Base-by-base conservation (phyloP, 148 eudicot species). In the Diospyros lotus region DNA sequence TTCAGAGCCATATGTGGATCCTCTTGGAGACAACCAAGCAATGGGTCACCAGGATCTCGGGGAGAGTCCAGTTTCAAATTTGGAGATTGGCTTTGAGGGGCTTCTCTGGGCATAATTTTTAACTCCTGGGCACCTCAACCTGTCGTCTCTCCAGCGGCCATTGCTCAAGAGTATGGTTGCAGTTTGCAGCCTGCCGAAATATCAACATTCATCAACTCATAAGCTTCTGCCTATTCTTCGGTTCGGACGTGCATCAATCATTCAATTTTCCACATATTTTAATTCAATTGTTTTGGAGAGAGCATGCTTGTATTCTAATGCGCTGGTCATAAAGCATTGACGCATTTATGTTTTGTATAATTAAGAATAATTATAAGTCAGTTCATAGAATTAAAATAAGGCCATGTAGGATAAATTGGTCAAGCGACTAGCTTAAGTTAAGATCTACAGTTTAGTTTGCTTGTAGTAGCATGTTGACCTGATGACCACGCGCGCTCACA, bases 1-100 rank as follows among this genome's bases (percentile, higher is more conserved):
- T 74, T 79, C 75, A 46, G 92, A 88, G 62, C 96, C 98, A 41
- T 91, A 92, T 60, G 72, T 84, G 46, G 92, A 90, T 72, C 42
- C 68, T 28, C 38, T 75, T 0, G 87, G 75, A 40, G 86, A 83
- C 44, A 82, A 75, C 67, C 77, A 78, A 74, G 72, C 80, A 10
- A 71, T 42, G 13, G 82, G 77, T 65, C 73, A 72, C 43, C 77
- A 77, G 41, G 90, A 86, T 55, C 69, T 82, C 6, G 97, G 89
- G 4, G 95, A 91, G 51, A 79, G 87, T 77, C 93, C 97, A 55
- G 63, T 53, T 69, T 69, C 72, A 69, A 69, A 13, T 69, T 69
- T 40, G 4, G 72, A 69, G 13, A 12, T 69, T 2, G 72, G 59
- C 44, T 69, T 69, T 52, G 72, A 69, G 38, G 45, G 42, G 6